Percentiles rank a stretch among this genome's conserved stretches.
phyloP scores from a whole-genome alignment of 208 protist species.

The Angomonas deanei region DNA sequence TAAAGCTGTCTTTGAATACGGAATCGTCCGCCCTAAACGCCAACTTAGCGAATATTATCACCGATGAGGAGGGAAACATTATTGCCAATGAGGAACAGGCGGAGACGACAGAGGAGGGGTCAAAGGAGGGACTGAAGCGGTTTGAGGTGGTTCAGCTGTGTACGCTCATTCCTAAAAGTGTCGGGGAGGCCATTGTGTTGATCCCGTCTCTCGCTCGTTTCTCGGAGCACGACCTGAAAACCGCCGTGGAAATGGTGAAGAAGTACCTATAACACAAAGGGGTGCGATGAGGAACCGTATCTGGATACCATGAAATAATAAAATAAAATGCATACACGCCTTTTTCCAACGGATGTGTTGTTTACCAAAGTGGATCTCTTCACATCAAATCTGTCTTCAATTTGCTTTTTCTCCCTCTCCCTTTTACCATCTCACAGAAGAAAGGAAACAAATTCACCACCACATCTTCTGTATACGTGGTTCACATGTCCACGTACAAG shows the following conservation, averaged over 20 bases:
- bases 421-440: neutral
- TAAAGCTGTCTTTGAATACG: conserved; percentile 24
- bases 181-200: conserved; percentile 60
- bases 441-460: conserved; percentile 2
- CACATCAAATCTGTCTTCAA: too few relatives aligned
- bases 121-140: conserved; percentile 35
- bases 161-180: conserved; percentile 59
- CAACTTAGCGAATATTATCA: conserved; percentile 23
- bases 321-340: too few relatives aligned
- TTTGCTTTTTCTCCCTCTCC: conserved; percentile 2
- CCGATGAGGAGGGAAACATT: conserved; percentile 28
- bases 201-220: conserved; percentile 76
- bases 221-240: conserved; percentile 50
- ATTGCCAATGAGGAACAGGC: conserved; percentile 2
- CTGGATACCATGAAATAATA: too few relatives aligned
- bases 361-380: too few relatives aligned
- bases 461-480: neutral
- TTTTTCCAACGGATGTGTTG: too few relatives aligned
- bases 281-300: neutral
- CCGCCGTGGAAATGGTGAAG: conserved; percentile 22
- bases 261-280: neutral
- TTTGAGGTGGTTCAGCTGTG: conserved; percentile 77
- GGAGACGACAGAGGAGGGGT: neutral
- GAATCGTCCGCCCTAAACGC: conserved; percentile 27
- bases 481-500: conserved; percentile 58